These are phyloP conservation scores for Aspergillus thermomutatus DNA, from an alignment of 2,329 filamentous ascomycete genomes.

Conservation along the genomic window DNA sequence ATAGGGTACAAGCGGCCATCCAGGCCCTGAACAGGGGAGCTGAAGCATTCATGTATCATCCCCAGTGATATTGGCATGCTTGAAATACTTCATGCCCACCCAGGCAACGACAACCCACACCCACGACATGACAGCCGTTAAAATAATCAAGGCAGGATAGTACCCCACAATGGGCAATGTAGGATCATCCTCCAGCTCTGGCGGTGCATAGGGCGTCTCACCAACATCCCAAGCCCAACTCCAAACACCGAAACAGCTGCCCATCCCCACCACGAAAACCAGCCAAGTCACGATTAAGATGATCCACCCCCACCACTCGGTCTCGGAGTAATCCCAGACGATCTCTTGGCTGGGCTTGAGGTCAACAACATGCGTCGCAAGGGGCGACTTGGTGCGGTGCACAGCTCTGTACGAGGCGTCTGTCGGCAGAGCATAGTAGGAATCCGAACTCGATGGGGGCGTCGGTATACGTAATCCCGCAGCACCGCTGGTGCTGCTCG, in stretches of 20 bases:
- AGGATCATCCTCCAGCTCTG: conserved; percentile 90
- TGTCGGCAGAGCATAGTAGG: conserved; percentile 54
- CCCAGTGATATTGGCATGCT: conserved; percentile 85
- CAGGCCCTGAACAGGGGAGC: background rate
- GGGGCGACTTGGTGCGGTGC: conserved; percentile 37
- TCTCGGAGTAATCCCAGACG: conserved; percentile 84
- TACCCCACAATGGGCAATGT: conserved; percentile 95
- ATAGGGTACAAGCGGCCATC: background rate
- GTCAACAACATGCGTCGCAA: conserved; percentile 33
- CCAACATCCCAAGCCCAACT: conserved; percentile 99
- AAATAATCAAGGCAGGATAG: conserved; percentile 88
- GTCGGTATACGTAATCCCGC: conserved; percentile 29
- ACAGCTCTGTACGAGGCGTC: conserved; percentile 31
- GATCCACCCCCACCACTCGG: conserved; percentile 97
- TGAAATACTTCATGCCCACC: conserved; percentile 99
- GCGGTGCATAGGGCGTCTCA: conserved; percentile 90
- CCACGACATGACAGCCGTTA: conserved; percentile 96
- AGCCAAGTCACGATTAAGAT: conserved; percentile 88
- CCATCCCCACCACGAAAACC: conserved; percentile 95
- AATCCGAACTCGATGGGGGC: conserved; percentile 59
- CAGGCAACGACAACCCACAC: conserved; percentile 97
- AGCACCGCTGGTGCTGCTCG: conserved; percentile 12
- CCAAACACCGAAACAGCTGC: conserved; percentile 91
- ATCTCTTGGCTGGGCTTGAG: conserved; percentile 42
- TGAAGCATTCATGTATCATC: conserved; percentile 44